These are phyloP conservation scores for Acrocalymma vagum DNA, from an alignment of 2,329 filamentous ascomycete genomes.

Conservation along the genomic window DNA sequence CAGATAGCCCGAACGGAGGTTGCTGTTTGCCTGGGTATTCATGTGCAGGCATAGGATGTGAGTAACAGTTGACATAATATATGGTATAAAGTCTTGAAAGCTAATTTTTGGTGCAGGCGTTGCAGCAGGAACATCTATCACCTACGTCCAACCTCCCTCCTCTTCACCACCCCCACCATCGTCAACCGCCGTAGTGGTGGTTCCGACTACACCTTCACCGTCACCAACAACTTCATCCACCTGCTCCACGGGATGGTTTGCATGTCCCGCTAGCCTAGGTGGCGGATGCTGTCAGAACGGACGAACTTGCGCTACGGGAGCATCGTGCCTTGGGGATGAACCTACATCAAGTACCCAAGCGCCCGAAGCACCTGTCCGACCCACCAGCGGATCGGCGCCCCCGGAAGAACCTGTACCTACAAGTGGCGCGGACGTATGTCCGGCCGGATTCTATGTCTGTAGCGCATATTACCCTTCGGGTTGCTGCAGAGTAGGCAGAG, in stretches of 20 bases:
- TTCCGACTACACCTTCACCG: constrained; percentile 39
- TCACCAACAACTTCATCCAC: constrained; percentile 44
- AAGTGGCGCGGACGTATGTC: constrained; percentile 72
- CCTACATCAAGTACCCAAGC: constrained; percentile 44
- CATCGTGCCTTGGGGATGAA: constrained; percentile 46
- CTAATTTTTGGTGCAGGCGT: constrained; percentile 31
- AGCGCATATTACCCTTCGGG: constrained; percentile 81
- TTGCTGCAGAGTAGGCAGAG: constrained; percentile 86
- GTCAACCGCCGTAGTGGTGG: constrained; percentile 49
- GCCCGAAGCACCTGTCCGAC: constrained; percentile 52
- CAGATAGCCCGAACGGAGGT: constrained; percentile 72
- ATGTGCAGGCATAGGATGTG: constrained; percentile 76
- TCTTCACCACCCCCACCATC: constrained; percentile 33
- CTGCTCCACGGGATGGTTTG: constrained; percentile 55
- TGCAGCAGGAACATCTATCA: constrained; percentile 36
- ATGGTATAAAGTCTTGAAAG: background rate
- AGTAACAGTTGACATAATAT: no score
- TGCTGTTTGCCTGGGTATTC: constrained; percentile 78
- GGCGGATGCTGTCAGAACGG: constrained; percentile 60
- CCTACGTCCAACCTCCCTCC: constrained; percentile 39
- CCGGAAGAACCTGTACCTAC: no score
- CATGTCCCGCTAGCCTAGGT: constrained; percentile 56
- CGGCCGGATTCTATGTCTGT: constrained; percentile 92
- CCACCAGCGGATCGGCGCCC: constrained; percentile 64
- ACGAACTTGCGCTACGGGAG: constrained; percentile 51